phyloP scores from a whole-genome alignment of 2,329 filamentous ascomycete species.

The Trichoderma sp. region DNA sequence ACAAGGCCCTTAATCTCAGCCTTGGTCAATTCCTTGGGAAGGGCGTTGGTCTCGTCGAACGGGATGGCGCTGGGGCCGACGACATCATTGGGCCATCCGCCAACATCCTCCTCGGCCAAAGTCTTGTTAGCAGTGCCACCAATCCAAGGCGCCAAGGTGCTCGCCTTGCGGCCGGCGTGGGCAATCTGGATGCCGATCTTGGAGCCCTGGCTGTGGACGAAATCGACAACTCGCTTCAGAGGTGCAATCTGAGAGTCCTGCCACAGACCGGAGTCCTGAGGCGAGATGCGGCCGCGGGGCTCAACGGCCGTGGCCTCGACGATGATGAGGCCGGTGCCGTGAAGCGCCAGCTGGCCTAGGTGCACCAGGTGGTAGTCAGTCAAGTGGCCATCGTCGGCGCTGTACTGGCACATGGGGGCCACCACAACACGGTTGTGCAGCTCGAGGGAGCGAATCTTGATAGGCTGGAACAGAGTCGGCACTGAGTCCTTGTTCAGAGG shows the following conservation, averaged over 20 bases:
- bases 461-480: constrained; percentile 56
- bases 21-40: constrained; percentile 65
- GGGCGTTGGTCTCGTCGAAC: constrained; percentile 60
- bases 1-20: constrained; percentile 67
- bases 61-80: constrained; percentile 52
- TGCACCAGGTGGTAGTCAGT: constrained; percentile 83
- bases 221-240: constrained; percentile 69
- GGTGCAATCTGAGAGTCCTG: constrained; percentile 76
- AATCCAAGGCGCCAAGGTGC: constrained; percentile 64
- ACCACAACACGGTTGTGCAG: constrained; percentile 58
- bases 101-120: constrained; percentile 51
- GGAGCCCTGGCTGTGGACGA: constrained; percentile 74
- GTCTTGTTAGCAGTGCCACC: constrained; percentile 43
- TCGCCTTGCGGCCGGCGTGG: constrained; percentile 73
- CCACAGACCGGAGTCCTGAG: constrained; percentile 79
- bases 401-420: constrained; percentile 62
- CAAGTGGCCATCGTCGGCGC: constrained; percentile 61
- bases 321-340: constrained; percentile 71
- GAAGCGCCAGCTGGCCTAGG: constrained; percentile 72
- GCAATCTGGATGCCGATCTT: constrained; percentile 77
- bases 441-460: constrained; percentile 52
- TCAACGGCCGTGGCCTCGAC: constrained; percentile 77
- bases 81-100: constrained; percentile 59
- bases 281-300: constrained; percentile 77
- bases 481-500: constrained; percentile 40